phyloP scores from a whole-genome alignment of 306 rosid species.

The Abrus pulchellus region DNA sequence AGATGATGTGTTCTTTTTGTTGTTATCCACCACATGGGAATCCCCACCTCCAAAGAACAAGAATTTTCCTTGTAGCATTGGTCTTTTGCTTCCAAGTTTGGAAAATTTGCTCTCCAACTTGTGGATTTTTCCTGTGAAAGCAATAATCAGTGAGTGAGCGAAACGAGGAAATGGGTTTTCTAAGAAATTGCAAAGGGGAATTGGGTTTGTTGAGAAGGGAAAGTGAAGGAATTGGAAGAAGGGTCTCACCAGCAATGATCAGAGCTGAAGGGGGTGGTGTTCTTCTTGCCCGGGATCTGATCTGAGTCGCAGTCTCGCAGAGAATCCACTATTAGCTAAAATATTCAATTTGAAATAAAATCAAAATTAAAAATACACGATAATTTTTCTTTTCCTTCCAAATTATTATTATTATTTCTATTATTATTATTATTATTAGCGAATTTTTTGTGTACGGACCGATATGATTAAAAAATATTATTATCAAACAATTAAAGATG shows the following conservation, averaged over 20 bases:
- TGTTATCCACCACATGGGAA: constrained; percentile 42
- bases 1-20: not conserved
- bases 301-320: constrained; percentile 30
- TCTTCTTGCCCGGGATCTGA: constrained; percentile 48
- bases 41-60: constrained; percentile 73
- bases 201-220: not conserved
- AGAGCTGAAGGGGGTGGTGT: constrained; percentile 20
- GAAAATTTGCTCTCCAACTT: not conserved
- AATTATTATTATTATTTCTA: too few relatives aligned
- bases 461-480: too few relatives aligned
- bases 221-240: constrained; percentile 32
- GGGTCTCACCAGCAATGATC: constrained; percentile 41
- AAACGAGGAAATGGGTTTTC: not conserved
- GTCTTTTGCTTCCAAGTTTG: not conserved
- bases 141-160: not conserved
- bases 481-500: too few relatives aligned
- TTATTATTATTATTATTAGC: too few relatives aligned
- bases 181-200: constrained; percentile 26
- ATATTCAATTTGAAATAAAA: constrained; percentile 10
- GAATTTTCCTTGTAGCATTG: constrained; percentile 72
- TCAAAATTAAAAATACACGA: not conserved
- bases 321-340: constrained; percentile 24
- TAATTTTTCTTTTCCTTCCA: too few relatives aligned
- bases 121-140: not conserved
- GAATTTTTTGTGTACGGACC: too few relatives aligned